These are phyloP conservation scores for Rosa lucieae DNA, from an alignment of 306 rosid genomes.

Conservation along the genomic window DNA sequence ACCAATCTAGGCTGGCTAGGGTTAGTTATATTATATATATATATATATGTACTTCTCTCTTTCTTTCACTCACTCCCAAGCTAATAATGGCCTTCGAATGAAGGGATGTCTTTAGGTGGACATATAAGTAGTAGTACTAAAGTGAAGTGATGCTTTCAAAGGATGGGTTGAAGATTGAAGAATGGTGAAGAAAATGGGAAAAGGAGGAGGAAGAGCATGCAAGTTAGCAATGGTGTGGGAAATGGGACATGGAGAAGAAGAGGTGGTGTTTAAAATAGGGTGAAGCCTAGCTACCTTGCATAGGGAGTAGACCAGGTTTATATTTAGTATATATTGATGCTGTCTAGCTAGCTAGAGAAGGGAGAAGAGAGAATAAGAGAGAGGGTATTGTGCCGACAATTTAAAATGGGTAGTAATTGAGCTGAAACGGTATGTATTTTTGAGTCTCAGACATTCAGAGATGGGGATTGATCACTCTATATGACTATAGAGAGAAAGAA, in stretches of 20 bases:
- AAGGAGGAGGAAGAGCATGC: not conserved
- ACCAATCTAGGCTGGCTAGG: not conserved
- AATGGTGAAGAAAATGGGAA: not conserved
- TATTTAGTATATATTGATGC: slow-evolving; percentile 42
- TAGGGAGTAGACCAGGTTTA: slow-evolving; percentile 29
- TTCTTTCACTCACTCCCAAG: not conserved
- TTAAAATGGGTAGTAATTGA: slow-evolving; percentile 31
- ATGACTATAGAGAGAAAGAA: slow-evolving; percentile 15
- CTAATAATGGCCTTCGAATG: not conserved
- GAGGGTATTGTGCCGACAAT: slow-evolving; percentile 8
- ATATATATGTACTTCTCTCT: not conserved
- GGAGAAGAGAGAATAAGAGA: slow-evolving; percentile 9
- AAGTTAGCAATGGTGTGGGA: slow-evolving; percentile 6
- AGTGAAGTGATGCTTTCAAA: not conserved
- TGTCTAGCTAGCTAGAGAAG: not conserved
- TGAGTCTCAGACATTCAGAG: slow-evolving; percentile 52
- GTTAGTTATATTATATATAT: not conserved
- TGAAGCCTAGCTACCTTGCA: slow-evolving; percentile 21
- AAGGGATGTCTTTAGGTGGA: not conserved
- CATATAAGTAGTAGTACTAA: not conserved
- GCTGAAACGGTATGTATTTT: slow-evolving; percentile 32
- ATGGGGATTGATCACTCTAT: slow-evolving; percentile 57
- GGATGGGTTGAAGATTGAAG: not conserved
- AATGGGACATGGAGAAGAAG: not conserved
- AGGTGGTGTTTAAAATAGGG: slow-evolving; percentile 31